These are phyloP conservation scores for Bimuria novae-zelandiae DNA, from an alignment of 2,329 filamentous ascomycete genomes.

Conservation along the genomic window DNA sequence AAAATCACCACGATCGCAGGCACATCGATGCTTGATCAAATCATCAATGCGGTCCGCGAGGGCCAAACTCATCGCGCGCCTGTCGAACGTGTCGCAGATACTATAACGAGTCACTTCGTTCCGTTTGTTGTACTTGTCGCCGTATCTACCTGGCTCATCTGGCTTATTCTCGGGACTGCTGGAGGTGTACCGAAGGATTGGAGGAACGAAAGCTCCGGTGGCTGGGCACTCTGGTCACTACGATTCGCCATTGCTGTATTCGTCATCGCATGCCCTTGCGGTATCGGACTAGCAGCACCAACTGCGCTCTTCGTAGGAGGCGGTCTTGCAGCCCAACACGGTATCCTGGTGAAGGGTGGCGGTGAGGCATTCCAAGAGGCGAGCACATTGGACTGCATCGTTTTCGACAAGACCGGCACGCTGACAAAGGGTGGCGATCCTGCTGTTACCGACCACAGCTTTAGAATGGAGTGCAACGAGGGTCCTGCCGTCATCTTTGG, in stretches of 20 bases:
- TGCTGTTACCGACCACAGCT: slow-evolving; percentile 63
- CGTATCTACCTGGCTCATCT: slow-evolving; percentile 71
- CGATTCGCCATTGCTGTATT: slow-evolving; percentile 87
- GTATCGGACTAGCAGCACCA: slow-evolving; percentile 80
- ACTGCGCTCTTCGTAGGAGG: slow-evolving; percentile 83
- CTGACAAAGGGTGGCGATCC: slow-evolving; percentile 75
- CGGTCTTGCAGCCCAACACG: slow-evolving; percentile 76
- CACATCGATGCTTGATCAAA: slow-evolving; percentile 77
- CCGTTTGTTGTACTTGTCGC: slow-evolving; percentile 72
- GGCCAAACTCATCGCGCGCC: slow-evolving; percentile 77
- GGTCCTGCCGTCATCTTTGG: slow-evolving; percentile 52
- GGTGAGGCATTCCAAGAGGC: slow-evolving; percentile 87
- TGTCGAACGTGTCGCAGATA: slow-evolving; percentile 74
- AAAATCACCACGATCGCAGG: slow-evolving; percentile 68
- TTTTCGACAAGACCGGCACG: slow-evolving; percentile 90
- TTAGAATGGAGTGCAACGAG: slow-evolving; percentile 32
- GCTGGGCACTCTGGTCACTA: slow-evolving; percentile 74
- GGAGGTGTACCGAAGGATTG: slow-evolving; percentile 63
- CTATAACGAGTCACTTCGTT: slow-evolving; percentile 76
- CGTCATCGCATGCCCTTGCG: slow-evolving; percentile 84
- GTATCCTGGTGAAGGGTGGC: slow-evolving; percentile 81
- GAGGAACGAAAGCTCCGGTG: slow-evolving; percentile 59
- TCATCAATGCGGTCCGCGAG: slow-evolving; percentile 76
- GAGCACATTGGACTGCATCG: slow-evolving; percentile 74
- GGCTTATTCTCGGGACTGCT: slow-evolving; percentile 67